Conservation (phyloP, 306 rosid species). For the Datisca glomerata region DNA sequence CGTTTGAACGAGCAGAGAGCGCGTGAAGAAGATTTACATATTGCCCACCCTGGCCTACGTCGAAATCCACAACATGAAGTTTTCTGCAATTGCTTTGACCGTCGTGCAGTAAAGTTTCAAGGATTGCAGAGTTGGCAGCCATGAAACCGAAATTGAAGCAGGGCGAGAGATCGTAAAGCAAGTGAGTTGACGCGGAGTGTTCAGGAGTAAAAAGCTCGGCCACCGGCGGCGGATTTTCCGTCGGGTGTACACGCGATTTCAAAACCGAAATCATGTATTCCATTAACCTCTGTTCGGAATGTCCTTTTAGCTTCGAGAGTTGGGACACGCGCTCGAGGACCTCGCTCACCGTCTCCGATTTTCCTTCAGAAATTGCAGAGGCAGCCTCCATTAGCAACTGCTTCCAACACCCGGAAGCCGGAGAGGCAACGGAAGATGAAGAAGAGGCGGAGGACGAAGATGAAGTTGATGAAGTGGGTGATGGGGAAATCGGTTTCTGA, state of each 20-base stretch:
- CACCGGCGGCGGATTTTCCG: slow-evolving; percentile 33
- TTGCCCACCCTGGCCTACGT: slow-evolving; percentile 59
- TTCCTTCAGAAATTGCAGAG: slow-evolving; percentile 65
- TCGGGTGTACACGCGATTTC: slow-evolving; percentile 38
- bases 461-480: slow-evolving; percentile 60
- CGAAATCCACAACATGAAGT: slow-evolving; percentile 73
- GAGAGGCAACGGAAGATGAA: slow-evolving; percentile 47
- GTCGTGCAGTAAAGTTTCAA: slow-evolving; percentile 57
- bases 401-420: slow-evolving; percentile 33
- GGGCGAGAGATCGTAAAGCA: slow-evolving; percentile 31
- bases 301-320: slow-evolving; percentile 14
- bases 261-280: slow-evolving; percentile 45
- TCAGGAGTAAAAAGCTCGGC: slow-evolving; percentile 34
- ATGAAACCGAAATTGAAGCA: slow-evolving; percentile 47
- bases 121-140: slow-evolving; percentile 74
- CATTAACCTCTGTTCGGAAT: slow-evolving; percentile 35
- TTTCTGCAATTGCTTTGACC: slow-evolving; percentile 14
- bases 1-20: slow-evolving; percentile 32
- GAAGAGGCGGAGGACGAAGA: slow-evolving; percentile 43
- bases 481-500: slow-evolving; percentile 48
- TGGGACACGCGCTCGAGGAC: slow-evolving; percentile 40
- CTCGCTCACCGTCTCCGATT: slow-evolving; percentile 39
- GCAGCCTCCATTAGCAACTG: slow-evolving; percentile 69
- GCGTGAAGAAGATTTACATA: slow-evolving; percentile 34
- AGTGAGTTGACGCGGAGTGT: slow-evolving; percentile 61